A percentile compares a stretch with the other conserved stretches of the same genome.
Conservation (phyloP, 805 yeast genomes). For the Wickerhamomyces hampshirensis region DNA sequence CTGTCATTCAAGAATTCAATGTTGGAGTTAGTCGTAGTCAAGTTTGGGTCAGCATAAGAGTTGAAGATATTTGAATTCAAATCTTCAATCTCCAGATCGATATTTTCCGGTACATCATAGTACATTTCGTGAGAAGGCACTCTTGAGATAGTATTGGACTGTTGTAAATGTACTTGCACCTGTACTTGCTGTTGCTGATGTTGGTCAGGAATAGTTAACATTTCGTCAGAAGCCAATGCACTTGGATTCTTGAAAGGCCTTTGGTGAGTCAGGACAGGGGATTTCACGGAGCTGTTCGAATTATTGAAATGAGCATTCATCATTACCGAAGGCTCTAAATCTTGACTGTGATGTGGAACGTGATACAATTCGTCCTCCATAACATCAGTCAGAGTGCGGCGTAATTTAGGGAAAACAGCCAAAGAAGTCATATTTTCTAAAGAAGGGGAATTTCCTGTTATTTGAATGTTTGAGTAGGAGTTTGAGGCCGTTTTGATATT, state of each 20-base stretch:
- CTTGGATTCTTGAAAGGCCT: slow-evolving; percentile 18
- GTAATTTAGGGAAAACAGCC: slow-evolving; percentile 43
- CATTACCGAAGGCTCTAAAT: slow-evolving; percentile 3
- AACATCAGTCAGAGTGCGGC: slow-evolving; percentile 51
- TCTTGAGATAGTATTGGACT: slow-evolving; percentile 7
- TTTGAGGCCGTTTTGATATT: too few species aligned
- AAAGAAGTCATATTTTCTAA: slow-evolving; percentile 40
- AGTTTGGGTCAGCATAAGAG: slow-evolving; percentile 23
- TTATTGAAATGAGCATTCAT: slow-evolving; percentile 8
- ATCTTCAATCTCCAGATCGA: neutral
- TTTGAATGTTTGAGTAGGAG: too few species aligned
- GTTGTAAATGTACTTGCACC: slow-evolving; percentile 1
- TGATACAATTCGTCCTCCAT: slow-evolving; percentile 58
- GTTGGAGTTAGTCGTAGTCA: slow-evolving; percentile 25
- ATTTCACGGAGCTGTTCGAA: slow-evolving; percentile 9
- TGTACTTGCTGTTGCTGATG: slow-evolving; percentile 2
- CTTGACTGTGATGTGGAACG: slow-evolving; percentile 13
- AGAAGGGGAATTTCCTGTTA: too few species aligned
- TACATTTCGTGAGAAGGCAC: slow-evolving; percentile 19
- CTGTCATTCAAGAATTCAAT: too few species aligned
- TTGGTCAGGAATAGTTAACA: slow-evolving; percentile 22
- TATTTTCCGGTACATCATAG: slow-evolving; percentile 21
- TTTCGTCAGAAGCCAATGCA: slow-evolving; percentile 20
- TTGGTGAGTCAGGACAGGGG: slow-evolving; percentile 11
- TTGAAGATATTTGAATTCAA: slow-evolving; percentile 16